Evolutionary conservation across 2,329 filamentous ascomycete genomes (phyloP), one percentile per base, ranked within the genome.

Genomic region (Pyricularia sp.): DNA sequence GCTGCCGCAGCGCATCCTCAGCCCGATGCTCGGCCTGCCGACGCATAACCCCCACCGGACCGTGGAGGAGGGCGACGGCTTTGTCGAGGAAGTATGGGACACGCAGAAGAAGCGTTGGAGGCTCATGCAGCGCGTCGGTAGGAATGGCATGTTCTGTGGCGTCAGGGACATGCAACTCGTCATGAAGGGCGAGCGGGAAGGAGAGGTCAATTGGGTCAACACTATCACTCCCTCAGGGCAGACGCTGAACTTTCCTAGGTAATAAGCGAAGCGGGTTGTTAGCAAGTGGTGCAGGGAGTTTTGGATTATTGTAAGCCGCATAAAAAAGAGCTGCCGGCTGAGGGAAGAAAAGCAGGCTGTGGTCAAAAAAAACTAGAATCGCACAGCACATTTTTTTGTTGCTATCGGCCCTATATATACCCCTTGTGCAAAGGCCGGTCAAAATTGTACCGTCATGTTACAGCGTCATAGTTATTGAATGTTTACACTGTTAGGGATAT

Each of bases 11-110:
- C 79, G 81, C 31, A 75, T 92, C 23, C 76, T 88, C 17, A 90
- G 86, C 68, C 80, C 80, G 70, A 73, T 88, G 4, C 82, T 84
- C 6, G 80, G 83, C 5, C 79, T 90, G 68, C 90, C 89, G 1
- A 81, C 81, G 36, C 81, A 79, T 69, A 91, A 92, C 73, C 83
- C 86, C 11, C 84, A 90, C 25, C 83, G 88, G 3, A 77, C 79
- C 1, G 88, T 92, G 70, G 77, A 81, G 68, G 83, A 86, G 64
- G 90, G 88, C 20, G 79, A 89, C 68, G 70, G 75, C 0, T 83
- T 88, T 26, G 76, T 74, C 9, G 85, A 88, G 72, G 79, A 80
- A 68, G 76, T 85, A 6, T 89, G 85, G 85, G 70, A 76, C 61
- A 69, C 74, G 17, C 78, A 78, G 2, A 17, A 58, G 7, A 65